Percentiles rank a stretch among this genome's conserved stretches.
Conservation (phyloP, 2,329 filamentous ascomycete species). For the Triangularia verruculosa region DNA sequence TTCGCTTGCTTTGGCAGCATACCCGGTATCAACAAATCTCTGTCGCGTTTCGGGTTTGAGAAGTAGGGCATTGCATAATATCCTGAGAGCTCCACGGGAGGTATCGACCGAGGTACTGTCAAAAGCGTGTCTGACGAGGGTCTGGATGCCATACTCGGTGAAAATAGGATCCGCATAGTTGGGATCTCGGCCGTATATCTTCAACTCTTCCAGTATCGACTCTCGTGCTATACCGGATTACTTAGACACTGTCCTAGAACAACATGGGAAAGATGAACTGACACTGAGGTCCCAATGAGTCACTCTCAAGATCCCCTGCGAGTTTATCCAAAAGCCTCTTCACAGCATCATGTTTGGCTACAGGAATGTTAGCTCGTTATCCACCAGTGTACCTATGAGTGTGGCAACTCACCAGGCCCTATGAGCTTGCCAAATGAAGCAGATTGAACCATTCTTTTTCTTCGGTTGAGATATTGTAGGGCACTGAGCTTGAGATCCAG, state of each 20-base stretch:
- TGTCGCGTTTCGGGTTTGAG: constrained; percentile 67
- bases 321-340: constrained; percentile 61
- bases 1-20: constrained; percentile 64
- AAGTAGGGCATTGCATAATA: constrained; percentile 80
- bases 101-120: constrained; percentile 59
- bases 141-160: constrained; percentile 73
- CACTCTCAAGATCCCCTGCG: constrained; percentile 58
- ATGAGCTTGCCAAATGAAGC: constrained; percentile 33
- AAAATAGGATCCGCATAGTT: constrained; percentile 78
- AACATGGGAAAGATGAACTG: constrained; percentile 31
- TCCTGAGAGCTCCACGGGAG: constrained; percentile 73
- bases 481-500: no score
- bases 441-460: constrained; percentile 15
- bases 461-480: no score
- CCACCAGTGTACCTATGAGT: background rate
- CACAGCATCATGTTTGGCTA: constrained; percentile 68
- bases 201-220: constrained; percentile 64
- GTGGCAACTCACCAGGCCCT: constrained; percentile 41
- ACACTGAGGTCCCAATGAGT: constrained; percentile 59
- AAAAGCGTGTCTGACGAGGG: constrained; percentile 71
- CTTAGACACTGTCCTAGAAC: background rate
- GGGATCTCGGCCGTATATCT: constrained; percentile 72
- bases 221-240: constrained; percentile 54
- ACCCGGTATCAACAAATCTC: constrained; percentile 68
- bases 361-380: constrained; percentile 10